A percentile compares a stretch with the other conserved stretches of the same genome.
Evolutionary conservation across 1,139 yeast genomes (phyloP).

Genomic region (Arxiozyma slooffiae): DNA sequence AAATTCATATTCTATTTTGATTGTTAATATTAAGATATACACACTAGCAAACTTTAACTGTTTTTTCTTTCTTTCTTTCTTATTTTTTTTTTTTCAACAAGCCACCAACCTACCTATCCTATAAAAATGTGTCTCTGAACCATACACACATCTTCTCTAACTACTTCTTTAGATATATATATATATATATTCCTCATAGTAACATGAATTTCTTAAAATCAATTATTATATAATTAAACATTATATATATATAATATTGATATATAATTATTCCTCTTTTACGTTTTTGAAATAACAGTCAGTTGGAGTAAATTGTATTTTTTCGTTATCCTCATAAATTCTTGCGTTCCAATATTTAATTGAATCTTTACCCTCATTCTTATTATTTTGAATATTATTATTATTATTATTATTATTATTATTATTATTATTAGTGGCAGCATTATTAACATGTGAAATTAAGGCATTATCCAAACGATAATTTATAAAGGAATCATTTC

Average conservation of each 20-base stretch:
- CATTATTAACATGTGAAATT: not conserved
- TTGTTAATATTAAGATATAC: not conserved
- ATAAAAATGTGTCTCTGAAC: not conserved
- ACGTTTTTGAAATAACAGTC: not conserved
- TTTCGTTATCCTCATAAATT: not conserved
- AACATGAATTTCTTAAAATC: not conserved
- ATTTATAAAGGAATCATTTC: conserved; percentile 2
- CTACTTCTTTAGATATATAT: not conserved
- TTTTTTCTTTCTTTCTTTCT: too few relatives aligned
- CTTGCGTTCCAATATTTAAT: conserved; percentile 1
- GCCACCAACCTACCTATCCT: not conserved
- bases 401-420: not conserved
- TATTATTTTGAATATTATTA: not conserved
- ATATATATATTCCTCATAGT: not conserved
- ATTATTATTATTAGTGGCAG: not conserved
- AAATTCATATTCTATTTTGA: not conserved
- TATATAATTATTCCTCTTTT: not conserved
- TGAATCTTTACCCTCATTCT: not conserved
- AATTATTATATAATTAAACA: not conserved
- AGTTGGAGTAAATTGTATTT: conserved; percentile 2
- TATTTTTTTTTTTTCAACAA: too few relatives aligned
- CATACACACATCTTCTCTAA: not conserved
- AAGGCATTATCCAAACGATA: conserved; percentile 5
- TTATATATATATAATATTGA: not conserved
- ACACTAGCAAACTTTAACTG: not conserved